Conservation (phyloP, 2,329 filamentous ascomycete species). For the Periconia macrospinosa region DNA sequence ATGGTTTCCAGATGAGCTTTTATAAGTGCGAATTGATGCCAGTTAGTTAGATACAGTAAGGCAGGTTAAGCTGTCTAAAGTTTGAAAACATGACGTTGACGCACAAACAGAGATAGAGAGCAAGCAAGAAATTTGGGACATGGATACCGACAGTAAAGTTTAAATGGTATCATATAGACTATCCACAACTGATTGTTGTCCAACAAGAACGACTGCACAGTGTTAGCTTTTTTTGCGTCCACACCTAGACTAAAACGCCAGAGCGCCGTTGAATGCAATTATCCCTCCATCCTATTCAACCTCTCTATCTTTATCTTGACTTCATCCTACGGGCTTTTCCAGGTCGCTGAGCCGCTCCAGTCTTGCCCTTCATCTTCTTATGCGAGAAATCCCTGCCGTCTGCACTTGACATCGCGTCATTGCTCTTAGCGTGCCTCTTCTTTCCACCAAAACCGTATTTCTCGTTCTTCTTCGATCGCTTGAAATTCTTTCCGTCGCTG, state of each 20-base stretch:
- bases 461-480: conserved; percentile 90
- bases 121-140: not conserved
- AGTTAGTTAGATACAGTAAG: no score
- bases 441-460: conserved; percentile 97
- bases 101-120: no score
- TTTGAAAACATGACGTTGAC: no score
- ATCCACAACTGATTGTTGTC: not conserved
- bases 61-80: no score
- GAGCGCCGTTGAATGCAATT: conserved; percentile 25
- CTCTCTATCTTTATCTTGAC: conserved; percentile 19
- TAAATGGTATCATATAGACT: not conserved
- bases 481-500: conserved; percentile 55
- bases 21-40: no score
- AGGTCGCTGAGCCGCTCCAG: conserved; percentile 31
- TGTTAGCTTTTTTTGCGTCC: conserved; percentile 11
- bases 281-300: not conserved
- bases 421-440: conserved; percentile 89
- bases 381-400: conserved; percentile 80
- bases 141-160: not conserved
- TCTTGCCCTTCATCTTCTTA: conserved; percentile 77
- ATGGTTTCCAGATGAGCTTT: no score
- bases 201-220: conserved; percentile 2
- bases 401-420: conserved; percentile 78
- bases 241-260: conserved; percentile 20
- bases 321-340: conserved; percentile 41